phyloP scores from a whole-genome alignment of 202 grass and related monocot genomes.

The Carex arenaria region DNA sequence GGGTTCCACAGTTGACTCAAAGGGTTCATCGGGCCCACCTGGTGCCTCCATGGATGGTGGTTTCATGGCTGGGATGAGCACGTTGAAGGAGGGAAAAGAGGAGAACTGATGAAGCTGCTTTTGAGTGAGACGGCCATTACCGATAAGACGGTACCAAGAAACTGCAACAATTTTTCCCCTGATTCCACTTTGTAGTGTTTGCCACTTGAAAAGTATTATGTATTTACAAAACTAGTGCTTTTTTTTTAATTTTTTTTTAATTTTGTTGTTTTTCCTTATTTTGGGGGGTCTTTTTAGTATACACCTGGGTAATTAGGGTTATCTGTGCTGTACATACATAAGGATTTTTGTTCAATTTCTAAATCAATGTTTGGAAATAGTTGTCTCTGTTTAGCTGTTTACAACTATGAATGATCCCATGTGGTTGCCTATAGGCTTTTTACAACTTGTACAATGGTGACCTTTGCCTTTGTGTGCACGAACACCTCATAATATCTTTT shows the following conservation, averaged over 20 bases:
- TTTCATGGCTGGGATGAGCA: conserved; percentile 62
- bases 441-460: neutral
- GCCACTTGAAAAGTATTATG: conserved; percentile 43
- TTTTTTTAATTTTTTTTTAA: conserved; percentile 25
- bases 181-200: conserved; percentile 29
- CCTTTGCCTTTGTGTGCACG: neutral
- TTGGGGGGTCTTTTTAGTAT: conserved; percentile 12
- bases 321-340: conserved; percentile 83
- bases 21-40: conserved; percentile 31
- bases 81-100: conserved; percentile 73
- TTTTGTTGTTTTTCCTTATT: conserved; percentile 22
- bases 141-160: neutral
- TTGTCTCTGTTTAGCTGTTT: neutral
- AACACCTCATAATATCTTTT: neutral
- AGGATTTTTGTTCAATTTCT: conserved; percentile 42
- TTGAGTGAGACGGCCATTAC: neutral
- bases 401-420: neutral
- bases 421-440: neutral
- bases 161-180: conserved; percentile 39
- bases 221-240: conserved; percentile 57
- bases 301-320: conserved; percentile 37
- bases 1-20: conserved; percentile 53
- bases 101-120: conserved; percentile 51
- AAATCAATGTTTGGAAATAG: conserved; percentile 32
- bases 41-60: conserved; percentile 39